Percentiles rank a stretch among this genome's conserved stretches.
These are phyloP conservation scores for Termitomyces sp. DNA, from an alignment of 768 basidiomycete genomes.

Conservation along the genomic window DNA sequence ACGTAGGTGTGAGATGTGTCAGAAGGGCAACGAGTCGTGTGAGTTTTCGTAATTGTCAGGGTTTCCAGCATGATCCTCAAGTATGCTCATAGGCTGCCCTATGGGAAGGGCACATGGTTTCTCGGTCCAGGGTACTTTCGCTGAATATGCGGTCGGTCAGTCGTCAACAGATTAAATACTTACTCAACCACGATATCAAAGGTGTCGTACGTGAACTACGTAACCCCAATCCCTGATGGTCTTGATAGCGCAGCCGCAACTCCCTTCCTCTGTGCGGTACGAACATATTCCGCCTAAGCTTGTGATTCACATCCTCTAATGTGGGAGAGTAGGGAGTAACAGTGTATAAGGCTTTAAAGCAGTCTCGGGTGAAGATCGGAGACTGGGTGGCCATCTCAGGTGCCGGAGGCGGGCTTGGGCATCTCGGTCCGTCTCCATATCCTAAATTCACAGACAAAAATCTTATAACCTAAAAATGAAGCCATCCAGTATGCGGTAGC, in stretches of 20 bases:
- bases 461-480: slow-evolving; percentile 15
- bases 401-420: slow-evolving; percentile 77
- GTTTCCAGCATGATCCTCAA: not conserved
- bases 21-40: slow-evolving; percentile 56
- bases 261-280: slow-evolving; percentile 70
- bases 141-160: slow-evolving; percentile 50
- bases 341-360: slow-evolving; percentile 76
- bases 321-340: slow-evolving; percentile 57
- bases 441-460: not conserved
- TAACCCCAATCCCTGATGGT: slow-evolving; percentile 72
- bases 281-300: slow-evolving; percentile 8
- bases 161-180: not conserved
- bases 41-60: not conserved
- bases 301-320: not conserved
- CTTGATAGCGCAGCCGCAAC: slow-evolving; percentile 61
- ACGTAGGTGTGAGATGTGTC: slow-evolving; percentile 64
- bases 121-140: slow-evolving; percentile 67
- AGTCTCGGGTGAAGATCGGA: slow-evolving; percentile 53
- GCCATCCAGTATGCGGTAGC: slow-evolving; percentile 77
- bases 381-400: slow-evolving; percentile 74
- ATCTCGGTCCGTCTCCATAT: slow-evolving; percentile 46
- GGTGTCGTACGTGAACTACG: slow-evolving; percentile 61
- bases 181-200: slow-evolving; percentile 10
- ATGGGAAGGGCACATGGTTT: slow-evolving; percentile 50
- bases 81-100: slow-evolving; percentile 38